Evolutionary conservation across 768 basidiomycete genomes (phyloP).

Genomic region (Myochromella boudieri): DNA sequence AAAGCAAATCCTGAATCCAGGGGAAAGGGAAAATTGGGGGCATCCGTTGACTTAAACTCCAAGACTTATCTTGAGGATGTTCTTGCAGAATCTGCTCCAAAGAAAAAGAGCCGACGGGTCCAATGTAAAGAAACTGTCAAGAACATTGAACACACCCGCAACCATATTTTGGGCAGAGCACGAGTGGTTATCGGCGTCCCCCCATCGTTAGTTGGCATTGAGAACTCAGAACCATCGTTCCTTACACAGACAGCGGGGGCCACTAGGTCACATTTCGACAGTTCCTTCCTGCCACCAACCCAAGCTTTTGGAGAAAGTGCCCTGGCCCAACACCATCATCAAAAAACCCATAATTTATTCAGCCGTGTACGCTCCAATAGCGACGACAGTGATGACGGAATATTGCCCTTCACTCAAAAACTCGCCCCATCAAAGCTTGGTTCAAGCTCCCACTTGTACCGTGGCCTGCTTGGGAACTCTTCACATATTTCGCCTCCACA

Average conservation of each 20-base stretch:
- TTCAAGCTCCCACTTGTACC: neutral
- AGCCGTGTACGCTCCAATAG: neutral
- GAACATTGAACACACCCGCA: slow-evolving; percentile 46
- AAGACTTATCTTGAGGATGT: slow-evolving; percentile 55
- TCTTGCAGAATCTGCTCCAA: slow-evolving; percentile 44
- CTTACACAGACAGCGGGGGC: slow-evolving; percentile 17
- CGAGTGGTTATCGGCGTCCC: slow-evolving; percentile 28
- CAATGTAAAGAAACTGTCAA: slow-evolving; percentile 43
- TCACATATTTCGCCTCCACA: too few species aligned
- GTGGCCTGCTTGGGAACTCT: neutral
- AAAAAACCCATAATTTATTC: slow-evolving; percentile 15
- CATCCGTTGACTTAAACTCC: slow-evolving; percentile 11
- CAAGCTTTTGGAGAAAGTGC: slow-evolving; percentile 42
- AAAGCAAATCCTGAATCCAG: slow-evolving; percentile 17
- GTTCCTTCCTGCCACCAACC: slow-evolving; percentile 24
- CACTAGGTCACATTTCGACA: neutral
- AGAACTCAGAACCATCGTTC: slow-evolving; percentile 5
- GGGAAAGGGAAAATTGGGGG: slow-evolving; percentile 23
- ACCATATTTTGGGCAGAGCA: slow-evolving; percentile 37
- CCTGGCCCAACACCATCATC: slow-evolving; percentile 24
- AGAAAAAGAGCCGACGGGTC: slow-evolving; percentile 41
- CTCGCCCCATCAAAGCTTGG: slow-evolving; percentile 34
- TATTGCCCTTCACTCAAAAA: slow-evolving; percentile 24
- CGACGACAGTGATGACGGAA: slow-evolving; percentile 13
- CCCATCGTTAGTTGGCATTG: slow-evolving; percentile 12